Evolutionary conservation across 1,284 basidiomycete species (phyloP), one percentile per base, ranked within the genome.

Genomic region (Hortiboletus rubellus): DNA sequence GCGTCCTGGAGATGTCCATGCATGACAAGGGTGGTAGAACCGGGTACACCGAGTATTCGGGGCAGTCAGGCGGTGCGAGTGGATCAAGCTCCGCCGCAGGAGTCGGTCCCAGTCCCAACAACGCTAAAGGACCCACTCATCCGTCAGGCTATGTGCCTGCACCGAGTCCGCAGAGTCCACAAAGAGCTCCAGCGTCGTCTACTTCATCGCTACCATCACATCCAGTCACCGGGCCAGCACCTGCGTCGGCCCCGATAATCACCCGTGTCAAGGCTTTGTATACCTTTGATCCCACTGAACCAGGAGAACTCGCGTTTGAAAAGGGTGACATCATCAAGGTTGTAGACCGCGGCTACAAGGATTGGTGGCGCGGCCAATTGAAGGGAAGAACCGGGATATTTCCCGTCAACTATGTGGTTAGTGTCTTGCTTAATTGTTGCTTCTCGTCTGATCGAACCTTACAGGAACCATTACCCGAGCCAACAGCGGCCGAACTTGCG

Each of bases 301-400:
- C 88, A 0, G 96, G 96, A 14, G 97, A 99, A 74, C 81, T 99
- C 7, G 87, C 87, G 2, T 98, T 99, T 71, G 87, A 92, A 55
- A 91, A 92, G 64, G 97, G 96, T 3, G 97, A 99, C 66, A 79
- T 98, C 52, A 96, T 99, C 77, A 95, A 96, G 65, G 96, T 98
- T 15, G 86, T 99, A 11, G 95, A 98, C 72, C 86, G 93, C 43
- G 92, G 91, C 30, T 98, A 98, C 76, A 91, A 95, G 68, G 94
- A 98, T 71, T 99, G 97, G 97, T 99, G 96, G 96, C 80, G 94
- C 46, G 97, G 97, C 3, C 96, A 98, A 65, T 76, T 95, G 41
- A 91, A 91, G 64, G 95, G 96, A 1, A 81, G 92, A 59, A 95
- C 94, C 9, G 97, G 97, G 14, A 99, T 99, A 59, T 99, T 99